phyloP scores from a whole-genome alignment of 192 early-diverging fungal species.

The Mortierella hygrophila region DNA sequence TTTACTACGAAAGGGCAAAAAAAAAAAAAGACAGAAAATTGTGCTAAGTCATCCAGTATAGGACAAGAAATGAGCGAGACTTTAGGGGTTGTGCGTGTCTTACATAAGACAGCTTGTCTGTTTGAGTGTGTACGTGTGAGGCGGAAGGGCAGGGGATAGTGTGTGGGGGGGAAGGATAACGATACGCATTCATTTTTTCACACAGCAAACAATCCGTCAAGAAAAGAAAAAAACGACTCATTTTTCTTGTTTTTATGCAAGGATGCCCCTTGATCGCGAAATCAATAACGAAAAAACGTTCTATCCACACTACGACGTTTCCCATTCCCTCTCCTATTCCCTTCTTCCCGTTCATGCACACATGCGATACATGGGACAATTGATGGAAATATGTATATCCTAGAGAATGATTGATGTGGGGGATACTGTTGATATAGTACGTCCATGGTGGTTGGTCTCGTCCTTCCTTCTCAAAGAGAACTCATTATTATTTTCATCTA shows the following conservation, averaged over 20 bases:
- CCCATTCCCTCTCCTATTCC: too few species aligned
- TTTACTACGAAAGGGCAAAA: background rate
- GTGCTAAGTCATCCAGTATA: background rate
- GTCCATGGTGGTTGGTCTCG: background rate
- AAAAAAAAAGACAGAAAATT: background rate
- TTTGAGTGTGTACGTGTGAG: too few species aligned
- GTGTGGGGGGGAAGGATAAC: background rate
- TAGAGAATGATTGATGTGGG: background rate
- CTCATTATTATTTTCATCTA: background rate
- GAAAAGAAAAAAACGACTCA: background rate
- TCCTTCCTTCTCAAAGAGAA: background rate
- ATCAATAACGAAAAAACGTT: background rate
- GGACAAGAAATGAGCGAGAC: background rate
- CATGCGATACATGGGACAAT: background rate
- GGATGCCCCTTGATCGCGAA: background rate
- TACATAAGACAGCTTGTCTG: background rate
- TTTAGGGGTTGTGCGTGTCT: background rate
- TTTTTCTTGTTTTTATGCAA: background rate
- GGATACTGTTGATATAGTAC: background rate
- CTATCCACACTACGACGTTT: too few species aligned
- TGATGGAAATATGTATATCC: background rate
- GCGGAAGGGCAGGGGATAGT: background rate
- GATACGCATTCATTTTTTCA: background rate
- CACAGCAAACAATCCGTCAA: background rate
- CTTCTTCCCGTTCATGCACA: background rate